These are phyloP conservation scores for Phytopythium sindhum DNA, from an alignment of 352 stramenopile genomes.

Conservation along the genomic window DNA sequence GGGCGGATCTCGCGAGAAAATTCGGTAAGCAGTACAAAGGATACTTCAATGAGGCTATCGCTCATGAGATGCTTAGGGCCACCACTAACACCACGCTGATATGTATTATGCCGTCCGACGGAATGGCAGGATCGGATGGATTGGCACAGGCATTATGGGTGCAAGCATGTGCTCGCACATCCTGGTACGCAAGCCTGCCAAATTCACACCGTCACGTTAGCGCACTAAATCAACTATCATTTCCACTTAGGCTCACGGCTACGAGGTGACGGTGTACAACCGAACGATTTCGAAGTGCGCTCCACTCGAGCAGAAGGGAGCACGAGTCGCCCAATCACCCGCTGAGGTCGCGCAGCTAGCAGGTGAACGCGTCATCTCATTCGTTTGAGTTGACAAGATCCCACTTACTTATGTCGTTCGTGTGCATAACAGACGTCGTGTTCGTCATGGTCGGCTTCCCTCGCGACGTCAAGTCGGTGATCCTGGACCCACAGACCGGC, in stretches of 20 bases:
- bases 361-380: conserved; percentile 22
- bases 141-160: conserved; percentile 87
- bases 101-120: too few relatives aligned
- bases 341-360: conserved; percentile 76
- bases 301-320: conserved; percentile 67
- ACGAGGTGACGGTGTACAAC: conserved; percentile 86
- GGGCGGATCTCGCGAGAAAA: conserved; percentile 49
- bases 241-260: conserved; percentile 39
- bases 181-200: conserved; percentile 39
- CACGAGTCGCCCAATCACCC: conserved; percentile 64
- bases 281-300: conserved; percentile 83
- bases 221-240: not conserved
- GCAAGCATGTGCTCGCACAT: conserved; percentile 88
- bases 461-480: conserved; percentile 75
- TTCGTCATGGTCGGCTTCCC: conserved; percentile 90
- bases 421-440: conserved; percentile 63
- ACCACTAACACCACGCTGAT: not conserved
- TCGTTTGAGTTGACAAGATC: not conserved
- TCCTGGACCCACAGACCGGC: conserved; percentile 63
- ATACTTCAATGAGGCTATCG: not conserved
- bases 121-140: conserved; percentile 71
- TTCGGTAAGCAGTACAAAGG: conserved; percentile 25
- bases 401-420: not conserved
- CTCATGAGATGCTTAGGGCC: not conserved
- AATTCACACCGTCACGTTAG: conserved; percentile 1